These are phyloP conservation scores for Neurospora sp. DNA, from an alignment of 495 filamentous ascomycete genomes.

Conservation along the genomic window DNA sequence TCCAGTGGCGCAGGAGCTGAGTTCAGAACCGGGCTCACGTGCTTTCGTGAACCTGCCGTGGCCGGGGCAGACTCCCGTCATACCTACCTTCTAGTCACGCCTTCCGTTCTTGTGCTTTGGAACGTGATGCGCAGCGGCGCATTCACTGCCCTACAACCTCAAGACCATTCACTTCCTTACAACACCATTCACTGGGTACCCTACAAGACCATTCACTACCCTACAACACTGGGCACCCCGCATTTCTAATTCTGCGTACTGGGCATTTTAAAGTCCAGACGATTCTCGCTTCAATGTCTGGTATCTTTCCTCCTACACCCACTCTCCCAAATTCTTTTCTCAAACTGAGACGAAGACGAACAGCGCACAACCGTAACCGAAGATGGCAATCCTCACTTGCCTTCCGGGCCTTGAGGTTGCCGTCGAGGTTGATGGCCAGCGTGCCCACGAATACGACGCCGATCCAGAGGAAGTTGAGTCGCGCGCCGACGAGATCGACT, in stretches of 20 bases:
- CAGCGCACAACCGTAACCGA: neutral
- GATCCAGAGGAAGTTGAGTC: slow-evolving; percentile 5
- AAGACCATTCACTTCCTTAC: no score
- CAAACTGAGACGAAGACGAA: neutral
- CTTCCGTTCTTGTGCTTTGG: neutral
- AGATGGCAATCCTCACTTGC: slow-evolving; percentile 25
- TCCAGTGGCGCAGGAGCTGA: neutral
- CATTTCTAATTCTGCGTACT: neutral
- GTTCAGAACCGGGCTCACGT: neutral
- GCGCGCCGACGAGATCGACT: neutral
- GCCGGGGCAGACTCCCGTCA: neutral
- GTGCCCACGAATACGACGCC: slow-evolving; percentile 20
- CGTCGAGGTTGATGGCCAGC: slow-evolving; percentile 14
- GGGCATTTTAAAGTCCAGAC: neutral
- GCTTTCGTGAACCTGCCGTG: neutral
- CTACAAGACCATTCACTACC: no score
- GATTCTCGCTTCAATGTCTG: neutral
- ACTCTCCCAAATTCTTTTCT: neutral
- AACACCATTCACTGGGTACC: no score
- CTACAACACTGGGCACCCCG: neutral
- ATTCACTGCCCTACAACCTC: neutral
- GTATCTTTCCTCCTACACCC: neutral
- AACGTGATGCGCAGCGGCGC: neutral
- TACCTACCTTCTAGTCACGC: neutral
- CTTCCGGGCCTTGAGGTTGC: slow-evolving; percentile 20